Conservation (phyloP, 2,329 filamentous ascomycete genomes). For the Talaromyces islandicus region DNA sequence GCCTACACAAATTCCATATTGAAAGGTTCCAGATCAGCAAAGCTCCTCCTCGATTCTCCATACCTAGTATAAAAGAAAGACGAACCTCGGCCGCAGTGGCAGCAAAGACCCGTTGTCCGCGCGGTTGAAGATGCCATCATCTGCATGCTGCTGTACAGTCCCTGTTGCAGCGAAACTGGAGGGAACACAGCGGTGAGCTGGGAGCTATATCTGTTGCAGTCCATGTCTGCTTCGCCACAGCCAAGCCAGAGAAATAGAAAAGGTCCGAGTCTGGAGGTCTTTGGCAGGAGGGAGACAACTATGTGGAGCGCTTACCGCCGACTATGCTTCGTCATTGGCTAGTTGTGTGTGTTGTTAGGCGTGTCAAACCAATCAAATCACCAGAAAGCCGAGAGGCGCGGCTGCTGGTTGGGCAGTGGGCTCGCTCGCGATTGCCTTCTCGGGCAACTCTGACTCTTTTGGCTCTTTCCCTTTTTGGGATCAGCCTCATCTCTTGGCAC, state of each 20-base stretch:
- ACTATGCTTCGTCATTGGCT: not conserved
- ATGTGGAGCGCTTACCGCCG: not conserved
- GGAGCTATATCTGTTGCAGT: constrained; percentile 2
- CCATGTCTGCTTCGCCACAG: constrained; percentile 2
- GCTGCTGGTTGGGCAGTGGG: not conserved
- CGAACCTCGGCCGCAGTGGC: constrained; percentile 8
- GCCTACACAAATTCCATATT: not conserved
- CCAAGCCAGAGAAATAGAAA: not conserved
- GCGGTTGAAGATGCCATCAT: not conserved
- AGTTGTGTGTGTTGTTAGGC: not conserved
- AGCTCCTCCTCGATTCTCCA: too few species aligned
- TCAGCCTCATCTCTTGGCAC: constrained; percentile 1
- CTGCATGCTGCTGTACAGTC: not conserved
- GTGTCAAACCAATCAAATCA: not conserved
- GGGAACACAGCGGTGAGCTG: constrained; percentile 1
- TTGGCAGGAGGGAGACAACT: not conserved
- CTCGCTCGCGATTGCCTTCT: constrained; percentile 4
- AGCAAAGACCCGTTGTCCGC: constrained; percentile 5
- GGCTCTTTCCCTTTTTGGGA: not conserved
- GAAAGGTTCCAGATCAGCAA: not conserved
- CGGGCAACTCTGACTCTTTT: not conserved
- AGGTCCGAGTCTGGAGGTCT: not conserved
- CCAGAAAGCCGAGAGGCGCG: not conserved
- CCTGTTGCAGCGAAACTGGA: not conserved
- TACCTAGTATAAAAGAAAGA: not conserved